These are phyloP conservation scores for Lagenaria siceraria DNA, from an alignment of 306 rosid species.

Conservation along the genomic window DNA sequence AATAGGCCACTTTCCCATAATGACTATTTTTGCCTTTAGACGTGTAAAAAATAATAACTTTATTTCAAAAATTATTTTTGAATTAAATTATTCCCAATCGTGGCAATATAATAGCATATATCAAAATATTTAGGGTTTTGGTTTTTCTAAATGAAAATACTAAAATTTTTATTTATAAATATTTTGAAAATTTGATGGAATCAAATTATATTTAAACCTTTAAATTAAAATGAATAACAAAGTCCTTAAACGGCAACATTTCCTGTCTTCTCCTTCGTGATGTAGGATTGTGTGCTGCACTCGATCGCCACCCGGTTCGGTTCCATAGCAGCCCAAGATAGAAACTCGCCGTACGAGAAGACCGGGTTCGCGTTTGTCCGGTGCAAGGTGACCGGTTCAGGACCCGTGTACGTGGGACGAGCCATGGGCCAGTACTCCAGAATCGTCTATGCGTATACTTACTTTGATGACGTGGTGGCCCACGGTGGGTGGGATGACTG, in stretches of 20 bases:
- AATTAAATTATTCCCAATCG: neutral
- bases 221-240: neutral
- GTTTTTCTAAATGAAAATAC: neutral
- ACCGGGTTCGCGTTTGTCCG: conserved; percentile 70
- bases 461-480: conserved; percentile 57
- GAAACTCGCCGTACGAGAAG: conserved; percentile 34
- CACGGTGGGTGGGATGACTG: conserved; percentile 84
- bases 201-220: too few species aligned
- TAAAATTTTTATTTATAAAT: neutral
- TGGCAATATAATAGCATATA: neutral
- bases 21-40: too few species aligned
- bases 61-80: too few species aligned
- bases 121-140: neutral
- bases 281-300: conserved; percentile 66
- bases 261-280: neutral
- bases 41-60: too few species aligned
- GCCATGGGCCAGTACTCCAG: conserved; percentile 71
- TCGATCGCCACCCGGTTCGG: conserved; percentile 69
- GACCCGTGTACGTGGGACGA: conserved; percentile 69
- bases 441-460: conserved; percentile 58
- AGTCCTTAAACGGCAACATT: neutral
- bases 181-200: neutral
- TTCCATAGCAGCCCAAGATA: conserved; percentile 76
- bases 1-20: too few species aligned
- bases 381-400: conserved; percentile 63